Evolutionary conservation across 441 rosid genomes (phyloP), one percentile per base, ranked within the genome.

Genomic region (Macaranga tanarius): DNA sequence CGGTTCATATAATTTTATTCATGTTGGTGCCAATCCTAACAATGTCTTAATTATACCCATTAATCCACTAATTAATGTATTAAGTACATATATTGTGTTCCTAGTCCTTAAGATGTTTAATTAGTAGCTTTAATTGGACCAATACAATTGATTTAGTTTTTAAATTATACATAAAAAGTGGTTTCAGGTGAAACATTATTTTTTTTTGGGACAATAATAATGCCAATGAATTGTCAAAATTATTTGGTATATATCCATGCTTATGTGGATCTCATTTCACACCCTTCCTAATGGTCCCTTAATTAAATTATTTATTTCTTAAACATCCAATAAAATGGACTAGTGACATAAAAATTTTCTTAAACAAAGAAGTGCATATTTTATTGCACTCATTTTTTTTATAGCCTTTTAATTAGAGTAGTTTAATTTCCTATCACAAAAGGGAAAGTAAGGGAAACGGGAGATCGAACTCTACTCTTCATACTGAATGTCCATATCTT

Each of bases 121-220:
- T 19, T 44, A 6, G 11, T 23, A 20, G 12, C 42, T 67, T 8
- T 34, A 67, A 57, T 51, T 52, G 57, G 13, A 55, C 19, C n/a
- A 10, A n/a, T 54, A 11, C 13, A 47, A 5, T 54, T 54, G 10
- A 45, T 28, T 55, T 13, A 22, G 1, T 55, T 54, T 69, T 40
- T 10, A 4, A 19, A 62, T 62, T 64, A 9, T 54, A 22, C 40
- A 2, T 69, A 5, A 38, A 38, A 55, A 69, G 72, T 69, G 51
- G 72, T 42, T 69, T 69, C 72, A 56, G 63, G 63, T 56, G 72
- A 69, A 55, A 69, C 63, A 7, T 56, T 68, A 22, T 56, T 20
- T 40, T 40, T 40, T 42, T 42, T 42, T 42, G 6, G 6, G 61
- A 40, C 42, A 45, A 15, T 38, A 55, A 68, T 55, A 54, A 0